Percentiles rank a stretch among this genome's conserved stretches.
Conservation (phyloP, 148 eudicot genomes). For the Silene conica region DNA sequence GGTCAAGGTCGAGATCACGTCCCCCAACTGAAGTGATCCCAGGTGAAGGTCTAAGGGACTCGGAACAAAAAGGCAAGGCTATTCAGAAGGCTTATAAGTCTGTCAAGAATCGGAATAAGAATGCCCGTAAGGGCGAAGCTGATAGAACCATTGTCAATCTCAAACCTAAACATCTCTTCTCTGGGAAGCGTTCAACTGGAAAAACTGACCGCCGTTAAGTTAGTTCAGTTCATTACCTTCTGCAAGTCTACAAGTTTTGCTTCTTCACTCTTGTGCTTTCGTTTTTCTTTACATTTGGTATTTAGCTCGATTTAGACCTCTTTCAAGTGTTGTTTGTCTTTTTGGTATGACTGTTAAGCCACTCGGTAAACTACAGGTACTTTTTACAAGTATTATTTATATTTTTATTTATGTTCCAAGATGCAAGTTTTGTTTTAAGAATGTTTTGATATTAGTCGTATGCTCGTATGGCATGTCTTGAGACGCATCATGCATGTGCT, state of each 20-base stretch:
- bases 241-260: slow-evolving; percentile 13
- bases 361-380: background rate
- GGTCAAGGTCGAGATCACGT: slow-evolving; percentile 55
- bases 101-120: slow-evolving; percentile 59
- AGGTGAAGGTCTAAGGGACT: slow-evolving; percentile 72
- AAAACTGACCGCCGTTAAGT: slow-evolving; percentile 74
- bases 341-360: background rate
- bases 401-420: too few species aligned
- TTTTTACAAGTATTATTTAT: too few species aligned
- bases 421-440: too few species aligned
- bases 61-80: slow-evolving; percentile 66
- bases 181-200: slow-evolving; percentile 71
- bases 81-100: slow-evolving; percentile 46
- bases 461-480: too few species aligned
- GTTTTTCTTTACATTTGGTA: background rate
- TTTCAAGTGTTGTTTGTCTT: background rate
- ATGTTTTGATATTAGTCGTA: too few species aligned
- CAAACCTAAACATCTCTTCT: slow-evolving; percentile 70
- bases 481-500: too few species aligned
- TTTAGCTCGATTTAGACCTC: background rate
- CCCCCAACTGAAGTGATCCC: slow-evolving; percentile 65
- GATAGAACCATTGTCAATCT: slow-evolving; percentile 68
- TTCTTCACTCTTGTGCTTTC: background rate
- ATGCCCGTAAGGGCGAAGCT: slow-evolving; percentile 66
- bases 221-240: slow-evolving; percentile 24